Conservation (phyloP, 352 stramenopile species). For the Phytophthora colocasiae region DNA sequence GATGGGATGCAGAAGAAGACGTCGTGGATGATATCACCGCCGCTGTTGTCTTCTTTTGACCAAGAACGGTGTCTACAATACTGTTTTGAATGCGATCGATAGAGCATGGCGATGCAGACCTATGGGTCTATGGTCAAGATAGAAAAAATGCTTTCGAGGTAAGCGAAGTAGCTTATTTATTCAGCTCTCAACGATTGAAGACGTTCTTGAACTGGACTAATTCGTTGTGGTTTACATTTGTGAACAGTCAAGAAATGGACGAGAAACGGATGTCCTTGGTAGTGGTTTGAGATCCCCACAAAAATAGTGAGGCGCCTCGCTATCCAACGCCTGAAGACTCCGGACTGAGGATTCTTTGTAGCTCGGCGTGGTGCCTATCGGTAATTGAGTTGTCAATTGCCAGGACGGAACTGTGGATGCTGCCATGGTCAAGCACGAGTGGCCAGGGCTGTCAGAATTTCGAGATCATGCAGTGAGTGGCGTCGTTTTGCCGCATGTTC, state of each 20-base stretch:
- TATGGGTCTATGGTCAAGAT: background rate
- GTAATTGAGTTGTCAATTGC: too few relatives aligned
- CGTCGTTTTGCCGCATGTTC: constrained; percentile 24
- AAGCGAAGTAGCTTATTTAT: constrained; percentile 30
- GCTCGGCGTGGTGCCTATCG: too few relatives aligned
- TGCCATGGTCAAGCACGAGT: constrained; percentile 38
- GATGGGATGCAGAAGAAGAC: constrained; percentile 84
- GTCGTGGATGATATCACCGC: constrained; percentile 87
- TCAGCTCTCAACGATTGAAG: constrained; percentile 1
- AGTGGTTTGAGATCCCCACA: background rate
- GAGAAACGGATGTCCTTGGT: constrained; percentile 1
- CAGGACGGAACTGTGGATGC: constrained; percentile 9
- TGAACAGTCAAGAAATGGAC: background rate
- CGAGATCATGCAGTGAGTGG: constrained; percentile 29
- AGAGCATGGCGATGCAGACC: too few relatives aligned
- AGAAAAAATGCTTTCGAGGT: constrained; percentile 20
- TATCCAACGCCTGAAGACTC: background rate
- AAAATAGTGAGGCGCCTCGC: constrained; percentile 1
- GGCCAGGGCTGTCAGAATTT: constrained; percentile 29
- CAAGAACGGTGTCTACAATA: background rate
- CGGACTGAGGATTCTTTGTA: background rate
- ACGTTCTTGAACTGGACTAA: constrained; percentile 1
- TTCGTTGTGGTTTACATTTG: background rate
- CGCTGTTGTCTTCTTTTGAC: constrained; percentile 70
- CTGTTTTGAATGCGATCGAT: background rate